A percentile compares a stretch with the other conserved stretches of the same genome.
Evolutionary conservation across 2,329 filamentous ascomycete genomes (phyloP).

Genomic region (Scopulariopsis brevicaulis): DNA sequence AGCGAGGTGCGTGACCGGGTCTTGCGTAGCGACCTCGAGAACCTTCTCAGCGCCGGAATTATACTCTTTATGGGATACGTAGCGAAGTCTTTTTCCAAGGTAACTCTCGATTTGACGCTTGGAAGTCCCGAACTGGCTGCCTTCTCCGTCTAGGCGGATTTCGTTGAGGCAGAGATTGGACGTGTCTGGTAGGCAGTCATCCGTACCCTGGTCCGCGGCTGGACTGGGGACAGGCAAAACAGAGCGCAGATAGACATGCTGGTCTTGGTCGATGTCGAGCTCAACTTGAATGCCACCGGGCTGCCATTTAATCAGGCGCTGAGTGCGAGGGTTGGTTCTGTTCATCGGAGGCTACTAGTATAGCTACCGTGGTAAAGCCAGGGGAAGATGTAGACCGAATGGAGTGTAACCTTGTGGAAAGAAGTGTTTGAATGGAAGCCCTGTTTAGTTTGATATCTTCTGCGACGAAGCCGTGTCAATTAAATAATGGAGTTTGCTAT

Average conservation of each 20-base stretch:
- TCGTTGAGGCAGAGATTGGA: conserved; percentile 9
- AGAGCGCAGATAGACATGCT: background rate
- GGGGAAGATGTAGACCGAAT: no score
- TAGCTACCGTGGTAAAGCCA: no score
- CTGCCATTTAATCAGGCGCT: background rate
- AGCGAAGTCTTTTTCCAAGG: conserved; percentile 12
- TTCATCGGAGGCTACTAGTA: background rate
- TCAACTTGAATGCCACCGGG: background rate
- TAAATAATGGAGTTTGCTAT: no score
- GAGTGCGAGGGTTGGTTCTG: background rate
- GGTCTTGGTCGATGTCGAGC: background rate
- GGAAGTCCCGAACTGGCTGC: conserved; percentile 13
- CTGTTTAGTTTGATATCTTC: background rate
- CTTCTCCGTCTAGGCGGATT: conserved; percentile 14
- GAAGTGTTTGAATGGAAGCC: background rate
- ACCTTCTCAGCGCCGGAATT: conserved; percentile 4
- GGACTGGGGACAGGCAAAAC: background rate
- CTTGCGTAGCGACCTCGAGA: conserved; percentile 10
- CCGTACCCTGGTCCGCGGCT: background rate
- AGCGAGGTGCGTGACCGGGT: conserved; percentile 9
- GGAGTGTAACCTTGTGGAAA: background rate
- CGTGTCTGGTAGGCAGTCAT: background rate
- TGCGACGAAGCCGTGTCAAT: background rate
- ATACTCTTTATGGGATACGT: conserved; percentile 10
- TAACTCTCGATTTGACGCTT: conserved; percentile 14